These are phyloP conservation scores for Rhododendron mucronatum DNA, from an alignment of 148 eudicot genomes.

Conservation along the genomic window DNA sequence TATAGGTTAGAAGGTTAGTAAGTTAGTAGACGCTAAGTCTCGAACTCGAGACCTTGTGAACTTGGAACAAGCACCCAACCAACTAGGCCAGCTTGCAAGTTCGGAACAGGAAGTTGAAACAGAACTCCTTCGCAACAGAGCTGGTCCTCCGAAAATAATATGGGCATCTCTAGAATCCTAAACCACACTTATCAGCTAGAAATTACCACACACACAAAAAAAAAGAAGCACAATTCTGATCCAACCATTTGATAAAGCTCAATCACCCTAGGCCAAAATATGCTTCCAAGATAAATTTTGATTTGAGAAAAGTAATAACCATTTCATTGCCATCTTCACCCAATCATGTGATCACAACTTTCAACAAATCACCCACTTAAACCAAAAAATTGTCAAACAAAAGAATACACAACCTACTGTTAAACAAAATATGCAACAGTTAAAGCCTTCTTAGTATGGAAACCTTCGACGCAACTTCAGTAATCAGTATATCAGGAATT, in stretches of 20 bases:
- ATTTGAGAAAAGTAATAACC: neutral
- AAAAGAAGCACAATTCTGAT: neutral
- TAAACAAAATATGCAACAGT: neutral
- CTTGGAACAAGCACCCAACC: neutral
- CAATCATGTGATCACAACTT: neutral
- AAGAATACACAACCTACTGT: neutral
- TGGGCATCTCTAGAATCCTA: neutral
- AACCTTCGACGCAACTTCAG: neutral
- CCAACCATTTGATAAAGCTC: neutral
- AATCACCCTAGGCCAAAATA: neutral
- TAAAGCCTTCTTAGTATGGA: neutral
- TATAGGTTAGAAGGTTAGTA: neutral
- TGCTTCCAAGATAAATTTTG: neutral
- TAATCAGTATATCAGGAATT: neutral
- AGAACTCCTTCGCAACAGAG: neutral
- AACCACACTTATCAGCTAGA: neutral
- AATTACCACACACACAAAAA: neutral
- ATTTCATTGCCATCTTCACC: neutral
- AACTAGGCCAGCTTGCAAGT: neutral
- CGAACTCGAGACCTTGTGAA: neutral
- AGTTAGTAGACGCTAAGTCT: neutral
- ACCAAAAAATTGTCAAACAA: neutral
- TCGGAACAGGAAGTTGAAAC: conserved; percentile 1
- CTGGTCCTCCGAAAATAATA: neutral
- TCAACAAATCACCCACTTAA: neutral